Evolutionary conservation across 306 rosid species (phyloP), one percentile per base, ranked within the genome.

Genomic region (Cucumis melo): DNA sequence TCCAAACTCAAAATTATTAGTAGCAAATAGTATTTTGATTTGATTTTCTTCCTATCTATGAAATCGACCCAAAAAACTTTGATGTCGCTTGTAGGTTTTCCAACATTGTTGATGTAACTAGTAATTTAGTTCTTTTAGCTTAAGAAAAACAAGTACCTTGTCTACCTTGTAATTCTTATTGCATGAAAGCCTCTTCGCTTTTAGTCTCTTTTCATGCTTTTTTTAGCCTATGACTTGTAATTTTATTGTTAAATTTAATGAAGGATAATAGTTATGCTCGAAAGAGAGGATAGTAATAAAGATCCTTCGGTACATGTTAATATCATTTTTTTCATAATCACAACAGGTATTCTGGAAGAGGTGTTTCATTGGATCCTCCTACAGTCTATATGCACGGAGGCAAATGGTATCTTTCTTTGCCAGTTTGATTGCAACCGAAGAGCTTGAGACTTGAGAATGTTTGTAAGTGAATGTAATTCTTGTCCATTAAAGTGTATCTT

Each of bases 281-380:
- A 68, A 41, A n/a, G n/a, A 44, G 56, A 21, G 38, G 7, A 13
- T 68, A 68, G 46, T 23, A 12, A 14, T 44, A 39, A 70, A 48
- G 62, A 13, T 64, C 83, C 81, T 23, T 50, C 60, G 54, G 70
- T 46, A 63, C 75, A 62, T 73, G 76, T 54, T 85, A 71, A 79
- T 62, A 72, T 10, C 79, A 21, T 72, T 81, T 50, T 41, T 27
- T 83, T 42, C 57, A 76, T 58, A 84, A 82, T 80, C 74, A 19
- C 46, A 48, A 82, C 79, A 94, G 98, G 98, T 90, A 94, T 79
- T 86, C 92, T 61, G 98, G 98, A 86, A 90, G 98, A 85, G 98
- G 98, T 53, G 81, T 91, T 81, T 94, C 91, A 83, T 81, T 94
- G 80, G 93, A 88, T 50, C 97, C 98, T 84, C 98, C 97, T 27